Percentiles rank a stretch among this genome's conserved stretches.
These are phyloP conservation scores for Mercurialis annua DNA, from an alignment of 345 rosid species.

Conservation along the genomic window DNA sequence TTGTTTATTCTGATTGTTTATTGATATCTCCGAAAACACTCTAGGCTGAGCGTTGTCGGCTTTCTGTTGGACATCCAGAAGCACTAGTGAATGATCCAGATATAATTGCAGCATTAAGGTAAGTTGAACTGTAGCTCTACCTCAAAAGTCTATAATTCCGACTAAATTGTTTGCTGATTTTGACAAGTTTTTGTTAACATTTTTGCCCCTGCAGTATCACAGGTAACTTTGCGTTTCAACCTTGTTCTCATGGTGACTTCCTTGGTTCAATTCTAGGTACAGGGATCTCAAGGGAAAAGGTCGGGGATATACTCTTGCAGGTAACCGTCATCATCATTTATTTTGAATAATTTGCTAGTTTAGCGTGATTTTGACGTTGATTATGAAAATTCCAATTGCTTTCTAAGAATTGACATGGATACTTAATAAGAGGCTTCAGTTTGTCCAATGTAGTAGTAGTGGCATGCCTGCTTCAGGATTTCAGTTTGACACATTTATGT, in stretches of 20 bases:
- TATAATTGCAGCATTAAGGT: conserved; percentile 75
- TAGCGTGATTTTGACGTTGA: neutral
- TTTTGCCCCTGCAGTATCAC: conserved; percentile 47
- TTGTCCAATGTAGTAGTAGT: neutral
- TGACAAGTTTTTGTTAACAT: neutral
- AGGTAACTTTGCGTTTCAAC: conserved; percentile 74
- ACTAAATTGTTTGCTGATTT: neutral
- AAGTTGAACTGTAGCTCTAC: conserved; percentile 5
- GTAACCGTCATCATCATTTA: conserved; percentile 33
- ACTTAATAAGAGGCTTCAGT: neutral
- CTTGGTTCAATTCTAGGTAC: conserved; percentile 93
- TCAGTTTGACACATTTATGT: neutral
- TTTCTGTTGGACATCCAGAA: conserved; percentile 78
- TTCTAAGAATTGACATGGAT: neutral
- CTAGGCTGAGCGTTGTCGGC: conserved; percentile 91
- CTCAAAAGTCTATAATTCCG: neutral
- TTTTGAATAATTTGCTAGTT: neutral
- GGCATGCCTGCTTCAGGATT: neutral
- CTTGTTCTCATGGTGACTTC: conserved; percentile 89
- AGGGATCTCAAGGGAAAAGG: conserved; percentile 78
- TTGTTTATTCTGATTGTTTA: neutral
- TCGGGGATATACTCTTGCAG: conserved; percentile 91
- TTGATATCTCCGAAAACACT: conserved; percentile 20
- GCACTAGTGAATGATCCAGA: conserved; percentile 56
- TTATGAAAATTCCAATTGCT: neutral